Conservation (phyloP, 1,284 basidiomycete species). For the Trichosporon sp. region DNA sequence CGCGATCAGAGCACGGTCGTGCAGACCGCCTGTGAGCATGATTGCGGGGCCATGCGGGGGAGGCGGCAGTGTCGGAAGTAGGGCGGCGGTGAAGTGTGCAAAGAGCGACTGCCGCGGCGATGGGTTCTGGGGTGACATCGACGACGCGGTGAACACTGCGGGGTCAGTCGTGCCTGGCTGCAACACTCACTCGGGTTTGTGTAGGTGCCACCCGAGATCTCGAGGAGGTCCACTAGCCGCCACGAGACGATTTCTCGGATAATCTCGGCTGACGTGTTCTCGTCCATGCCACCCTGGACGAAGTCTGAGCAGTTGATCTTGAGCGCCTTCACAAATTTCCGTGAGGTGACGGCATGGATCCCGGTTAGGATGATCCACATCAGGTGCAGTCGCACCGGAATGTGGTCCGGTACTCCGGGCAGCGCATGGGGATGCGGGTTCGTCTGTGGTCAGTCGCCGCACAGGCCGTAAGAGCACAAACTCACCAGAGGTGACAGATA, state of each 20-base stretch:
- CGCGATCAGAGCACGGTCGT: constrained; percentile 34
- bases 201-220: constrained; percentile 45
- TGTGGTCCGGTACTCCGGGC: constrained; percentile 50
- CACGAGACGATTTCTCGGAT: constrained; percentile 49
- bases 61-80: constrained; percentile 32
- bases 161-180: constrained; percentile 12
- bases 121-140: not conserved
- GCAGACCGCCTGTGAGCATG: constrained; percentile 41
- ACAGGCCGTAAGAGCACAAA: not conserved
- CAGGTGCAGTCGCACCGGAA: constrained; percentile 54
- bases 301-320: constrained; percentile 89
- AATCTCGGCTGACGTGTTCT: constrained; percentile 30
- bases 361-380: constrained; percentile 60
- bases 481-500: constrained; percentile 73
- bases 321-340: constrained; percentile 68
- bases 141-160: constrained; percentile 9
- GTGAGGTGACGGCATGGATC: constrained; percentile 58
- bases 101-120: constrained; percentile 38
- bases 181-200: constrained; percentile 26
- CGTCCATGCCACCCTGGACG: constrained; percentile 51
- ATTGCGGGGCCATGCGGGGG: constrained; percentile 39
- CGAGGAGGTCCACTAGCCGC: constrained; percentile 50
- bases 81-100: constrained; percentile 34
- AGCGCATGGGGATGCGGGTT: constrained; percentile 60
- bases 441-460: constrained; percentile 52